Evolutionary conservation across 306 rosid genomes (phyloP).

Genomic region (Trifolium repens): DNA sequence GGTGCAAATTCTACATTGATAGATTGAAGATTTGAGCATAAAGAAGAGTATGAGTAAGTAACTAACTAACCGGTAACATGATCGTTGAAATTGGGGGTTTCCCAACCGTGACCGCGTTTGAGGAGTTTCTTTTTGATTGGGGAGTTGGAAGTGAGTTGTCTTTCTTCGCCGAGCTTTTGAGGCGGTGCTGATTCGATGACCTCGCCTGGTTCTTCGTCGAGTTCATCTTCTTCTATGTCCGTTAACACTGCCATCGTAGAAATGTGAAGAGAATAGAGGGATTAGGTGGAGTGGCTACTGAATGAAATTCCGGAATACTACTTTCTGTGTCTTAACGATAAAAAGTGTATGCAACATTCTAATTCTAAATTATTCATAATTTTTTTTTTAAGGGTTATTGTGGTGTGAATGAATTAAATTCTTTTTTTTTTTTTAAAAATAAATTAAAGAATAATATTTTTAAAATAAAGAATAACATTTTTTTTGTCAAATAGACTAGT

Average conservation of each 20-base stretch:
- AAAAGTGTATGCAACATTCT: no score
- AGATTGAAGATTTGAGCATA: background rate
- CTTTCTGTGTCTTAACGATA: no score
- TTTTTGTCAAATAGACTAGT: no score
- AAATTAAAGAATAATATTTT: no score
- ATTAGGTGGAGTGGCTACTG: no score
- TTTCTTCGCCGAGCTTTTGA: conserved; percentile 70
- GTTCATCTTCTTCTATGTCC: conserved; percentile 48
- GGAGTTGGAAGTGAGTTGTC: conserved; percentile 40
- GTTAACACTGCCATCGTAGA: conserved; percentile 50
- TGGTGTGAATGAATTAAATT: no score
- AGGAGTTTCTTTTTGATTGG: conserved; percentile 67
- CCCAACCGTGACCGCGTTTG: conserved; percentile 61
- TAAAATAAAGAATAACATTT: no score
- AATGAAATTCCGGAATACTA: no score
- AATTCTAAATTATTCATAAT: no score
- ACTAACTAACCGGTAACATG: conserved; percentile 54
- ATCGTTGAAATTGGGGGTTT: conserved; percentile 65
- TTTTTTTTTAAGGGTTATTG: no score
- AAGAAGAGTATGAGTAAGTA: background rate
- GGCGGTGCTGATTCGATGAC: conserved; percentile 76
- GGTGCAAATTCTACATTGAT: background rate
- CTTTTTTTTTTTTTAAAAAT: no score
- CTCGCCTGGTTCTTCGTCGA: conserved; percentile 80
- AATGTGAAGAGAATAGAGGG: no score